Conservation (phyloP, 2,329 filamentous ascomycete genomes). For the Ascochyta clinopodiicola region DNA sequence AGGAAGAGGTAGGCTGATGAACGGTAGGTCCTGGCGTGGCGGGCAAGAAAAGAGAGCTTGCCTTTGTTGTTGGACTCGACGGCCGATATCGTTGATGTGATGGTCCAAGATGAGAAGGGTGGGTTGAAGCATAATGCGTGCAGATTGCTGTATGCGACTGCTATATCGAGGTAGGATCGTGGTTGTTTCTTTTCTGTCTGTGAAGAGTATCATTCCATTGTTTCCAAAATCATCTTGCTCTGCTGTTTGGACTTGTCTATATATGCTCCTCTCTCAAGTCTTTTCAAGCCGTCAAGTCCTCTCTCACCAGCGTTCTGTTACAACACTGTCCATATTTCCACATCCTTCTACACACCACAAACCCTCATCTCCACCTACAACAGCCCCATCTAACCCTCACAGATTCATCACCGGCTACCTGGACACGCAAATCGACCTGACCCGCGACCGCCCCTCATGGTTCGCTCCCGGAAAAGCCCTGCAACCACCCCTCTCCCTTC, state of each 20-base stretch:
- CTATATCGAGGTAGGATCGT: constrained; percentile 70
- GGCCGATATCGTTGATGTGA: constrained; percentile 72
- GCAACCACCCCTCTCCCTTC: constrained; percentile 70
- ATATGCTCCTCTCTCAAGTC: too few species aligned
- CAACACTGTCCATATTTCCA: too few species aligned
- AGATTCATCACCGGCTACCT: constrained; percentile 83
- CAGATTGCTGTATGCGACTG: constrained; percentile 73
- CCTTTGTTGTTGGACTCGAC: constrained; percentile 83
- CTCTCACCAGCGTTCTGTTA: not conserved
- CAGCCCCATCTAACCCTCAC: not conserved
- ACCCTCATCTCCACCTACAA: constrained; percentile 3
- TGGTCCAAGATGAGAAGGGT: constrained; percentile 65
- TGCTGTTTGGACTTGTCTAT: too few species aligned
- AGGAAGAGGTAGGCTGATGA: constrained; percentile 23
- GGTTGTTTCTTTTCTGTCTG: not conserved
- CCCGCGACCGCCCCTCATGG: constrained; percentile 38
- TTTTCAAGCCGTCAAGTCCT: too few species aligned
- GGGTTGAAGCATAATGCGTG: constrained; percentile 64
- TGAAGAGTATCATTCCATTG: too few species aligned
- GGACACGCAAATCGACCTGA: constrained; percentile 62
- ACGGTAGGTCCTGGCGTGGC: constrained; percentile 44
- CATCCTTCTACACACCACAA: not conserved
- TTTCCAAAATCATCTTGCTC: too few species aligned
- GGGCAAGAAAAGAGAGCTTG: constrained; percentile 49
- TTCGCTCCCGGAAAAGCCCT: constrained; percentile 31